These are phyloP conservation scores for Fagus crenata DNA, from an alignment of 306 rosid species.

Conservation along the genomic window DNA sequence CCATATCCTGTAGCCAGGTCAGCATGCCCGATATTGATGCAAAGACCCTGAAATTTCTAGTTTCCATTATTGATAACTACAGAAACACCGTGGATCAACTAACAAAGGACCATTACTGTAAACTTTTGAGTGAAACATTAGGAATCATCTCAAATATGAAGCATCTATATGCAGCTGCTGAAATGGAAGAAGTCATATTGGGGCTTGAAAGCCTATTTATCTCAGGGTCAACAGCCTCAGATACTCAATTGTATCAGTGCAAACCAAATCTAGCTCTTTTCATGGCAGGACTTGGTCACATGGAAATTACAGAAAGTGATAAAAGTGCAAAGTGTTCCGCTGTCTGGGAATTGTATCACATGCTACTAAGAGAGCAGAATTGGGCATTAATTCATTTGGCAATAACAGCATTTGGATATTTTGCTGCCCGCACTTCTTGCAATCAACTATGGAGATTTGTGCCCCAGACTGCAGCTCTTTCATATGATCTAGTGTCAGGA, in stretches of 20 bases:
- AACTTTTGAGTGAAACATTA: conserved; percentile 71
- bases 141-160: conserved; percentile 57
- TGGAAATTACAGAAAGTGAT: conserved; percentile 58
- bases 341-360: conserved; percentile 62
- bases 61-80: conserved; percentile 49
- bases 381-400: conserved; percentile 86
- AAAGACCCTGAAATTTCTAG: conserved; percentile 66
- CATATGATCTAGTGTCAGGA: conserved; percentile 65
- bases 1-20: conserved; percentile 46
- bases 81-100: conserved; percentile 45
- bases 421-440: conserved; percentile 60
- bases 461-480: conserved; percentile 77
- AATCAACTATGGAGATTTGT: conserved; percentile 78
- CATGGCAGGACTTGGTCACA: conserved; percentile 62
- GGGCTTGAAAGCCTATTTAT: conserved; percentile 67
- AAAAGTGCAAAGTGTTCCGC: conserved; percentile 55
- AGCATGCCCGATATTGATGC: conserved; percentile 52
- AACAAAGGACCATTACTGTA: conserved; percentile 50
- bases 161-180: conserved; percentile 52
- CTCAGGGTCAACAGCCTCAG: conserved; percentile 54
- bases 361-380: conserved; percentile 73
- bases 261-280: conserved; percentile 81
- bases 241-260: conserved; percentile 53
- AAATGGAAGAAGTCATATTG: conserved; percentile 61
- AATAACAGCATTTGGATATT: conserved; percentile 69